Base-by-base conservation (phyloP, 208 protist species). In the Acanthamoeba royreba region DNA sequence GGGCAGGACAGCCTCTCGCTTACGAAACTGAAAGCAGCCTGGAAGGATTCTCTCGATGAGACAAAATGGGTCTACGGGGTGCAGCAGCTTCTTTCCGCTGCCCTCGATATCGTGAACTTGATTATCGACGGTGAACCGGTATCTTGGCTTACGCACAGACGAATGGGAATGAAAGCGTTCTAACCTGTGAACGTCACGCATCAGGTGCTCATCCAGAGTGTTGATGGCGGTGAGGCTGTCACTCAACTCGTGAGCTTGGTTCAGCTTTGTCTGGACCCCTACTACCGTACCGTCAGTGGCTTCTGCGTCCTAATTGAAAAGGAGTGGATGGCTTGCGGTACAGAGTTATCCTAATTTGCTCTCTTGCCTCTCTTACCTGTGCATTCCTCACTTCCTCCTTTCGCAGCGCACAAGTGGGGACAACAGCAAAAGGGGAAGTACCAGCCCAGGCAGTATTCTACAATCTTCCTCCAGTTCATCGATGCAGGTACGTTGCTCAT, bases 211-310 rank as follows among this genome's bases (percentile, higher is more conserved):
- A n/a, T n/a, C n/a, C 61, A 86, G 4, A 46, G 83, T 28, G 25
- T 95, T 33, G 98, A 99, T 91, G 98, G 98, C 0, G 98, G 98
- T 98, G 98, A 99, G 94, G 92, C 98, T 74, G 99, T 98, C 17
- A 55, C 98, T 38, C 97, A 98, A 93, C 53, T 99, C 46, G 93
- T 88, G 61, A 92, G 96, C 0, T 77, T 99, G 2, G 63, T 97
- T n/a, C 55, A 98, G 93, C 28, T 99, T 25, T 74, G 98, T 15
- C 85, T 98, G 35, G 98, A 99, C 95, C 96, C 97, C 15, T 98
- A 97, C 95, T 99, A 98, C 93, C 92, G 97, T 40, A 98, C 97
- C 8, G 92, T 98, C 33, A 66, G 86, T 38, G 98, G 98, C 31
- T 98, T 99, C 91, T 17, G 92, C n/a, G 85, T 95, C 1, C 93